Percentiles rank a stretch among this genome's conserved stretches.
Evolutionary conservation across 495 filamentous ascomycete species (phyloP).

Genomic region (Patellaria atrata): DNA sequence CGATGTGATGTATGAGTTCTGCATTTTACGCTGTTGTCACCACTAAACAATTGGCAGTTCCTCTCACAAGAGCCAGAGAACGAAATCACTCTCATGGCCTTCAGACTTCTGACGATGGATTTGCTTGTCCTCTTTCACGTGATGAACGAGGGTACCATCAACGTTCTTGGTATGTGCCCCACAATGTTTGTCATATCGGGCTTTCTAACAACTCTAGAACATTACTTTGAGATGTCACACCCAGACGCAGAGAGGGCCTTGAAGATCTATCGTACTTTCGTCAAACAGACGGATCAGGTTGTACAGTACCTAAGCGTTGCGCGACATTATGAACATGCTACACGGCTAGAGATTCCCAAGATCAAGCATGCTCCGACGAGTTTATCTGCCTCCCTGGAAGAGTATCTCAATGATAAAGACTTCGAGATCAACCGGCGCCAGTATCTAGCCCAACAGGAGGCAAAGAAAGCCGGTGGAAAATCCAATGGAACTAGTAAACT

Average conservation of each 20-base stretch:
- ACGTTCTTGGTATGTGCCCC: conserved; percentile 62
- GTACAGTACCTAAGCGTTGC: conserved; percentile 82
- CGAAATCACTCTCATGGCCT: conserved; percentile 93
- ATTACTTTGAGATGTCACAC: conserved; percentile 97
- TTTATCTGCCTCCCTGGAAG: conserved; percentile 75
- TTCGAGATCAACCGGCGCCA: conserved; percentile 90
- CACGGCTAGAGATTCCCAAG: conserved; percentile 87
- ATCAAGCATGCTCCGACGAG: conserved; percentile 94
- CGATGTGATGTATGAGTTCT: conserved; percentile 68
- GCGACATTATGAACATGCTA: conserved; percentile 78
- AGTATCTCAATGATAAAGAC: conserved; percentile 89
- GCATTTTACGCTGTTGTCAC: neutral
- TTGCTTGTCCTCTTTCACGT: conserved; percentile 83
- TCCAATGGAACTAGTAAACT: conserved; percentile 22
- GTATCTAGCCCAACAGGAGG: conserved; percentile 73
- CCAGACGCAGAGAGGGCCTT: conserved; percentile 85
- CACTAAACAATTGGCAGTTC: conserved; percentile 42
- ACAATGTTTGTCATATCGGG: neutral
- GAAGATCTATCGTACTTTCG: conserved; percentile 85
- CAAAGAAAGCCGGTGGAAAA: conserved; percentile 47
- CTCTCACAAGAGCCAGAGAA: conserved; percentile 85
- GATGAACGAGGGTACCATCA: conserved; percentile 96
- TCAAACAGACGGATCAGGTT: conserved; percentile 80
- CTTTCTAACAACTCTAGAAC: conserved; percentile 43
- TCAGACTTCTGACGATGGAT: conserved; percentile 81